Conservation (phyloP, 257 asterid genomes). For the Pogostemon cablin region DNA sequence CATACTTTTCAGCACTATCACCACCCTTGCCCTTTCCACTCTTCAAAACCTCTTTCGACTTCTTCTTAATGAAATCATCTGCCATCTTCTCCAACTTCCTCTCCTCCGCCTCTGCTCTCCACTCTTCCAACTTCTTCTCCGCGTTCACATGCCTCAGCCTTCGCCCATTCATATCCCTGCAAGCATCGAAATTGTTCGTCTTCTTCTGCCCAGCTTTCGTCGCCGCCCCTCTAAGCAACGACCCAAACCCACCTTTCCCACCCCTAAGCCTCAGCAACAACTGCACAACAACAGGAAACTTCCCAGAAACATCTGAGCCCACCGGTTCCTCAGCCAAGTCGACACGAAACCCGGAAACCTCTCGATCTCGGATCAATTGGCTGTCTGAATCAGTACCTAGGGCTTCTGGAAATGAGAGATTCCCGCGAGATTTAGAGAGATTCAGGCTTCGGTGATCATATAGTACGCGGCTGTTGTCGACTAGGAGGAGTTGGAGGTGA, state of each 20-base stretch:
- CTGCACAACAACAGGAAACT: constrained; percentile 32
- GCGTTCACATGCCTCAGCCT: constrained; percentile 97
- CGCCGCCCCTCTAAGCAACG: constrained; percentile 91
- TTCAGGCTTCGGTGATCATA: constrained; percentile 41
- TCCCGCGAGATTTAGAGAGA: constrained; percentile 31
- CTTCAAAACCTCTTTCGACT: constrained; percentile 60
- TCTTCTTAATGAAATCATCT: constrained; percentile 79
- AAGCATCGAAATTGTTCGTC: constrained; percentile 92
- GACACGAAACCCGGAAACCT: not conserved
- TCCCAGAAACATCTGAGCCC: constrained; percentile 13
- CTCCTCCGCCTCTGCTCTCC: constrained; percentile 89
- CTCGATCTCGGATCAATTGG: constrained; percentile 7
- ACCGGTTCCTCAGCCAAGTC: not conserved
- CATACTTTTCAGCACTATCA: constrained; percentile 69
- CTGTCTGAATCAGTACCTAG: constrained; percentile 11
- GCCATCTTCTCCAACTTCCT: constrained; percentile 91
- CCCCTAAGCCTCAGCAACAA: constrained; percentile 73
- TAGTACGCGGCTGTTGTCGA: constrained; percentile 41
- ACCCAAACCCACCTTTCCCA: constrained; percentile 98
- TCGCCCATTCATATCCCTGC: constrained; percentile 98
- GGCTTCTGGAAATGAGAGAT: constrained; percentile 30
- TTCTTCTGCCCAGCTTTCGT: constrained; percentile 99
- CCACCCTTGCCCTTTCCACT: constrained; percentile 58
- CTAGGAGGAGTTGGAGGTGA: constrained; percentile 57
- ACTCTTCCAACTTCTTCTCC: constrained; percentile 94